Base-by-base conservation (phyloP, 164 flowering plant species). In the Vitis rotundifolia region DNA sequence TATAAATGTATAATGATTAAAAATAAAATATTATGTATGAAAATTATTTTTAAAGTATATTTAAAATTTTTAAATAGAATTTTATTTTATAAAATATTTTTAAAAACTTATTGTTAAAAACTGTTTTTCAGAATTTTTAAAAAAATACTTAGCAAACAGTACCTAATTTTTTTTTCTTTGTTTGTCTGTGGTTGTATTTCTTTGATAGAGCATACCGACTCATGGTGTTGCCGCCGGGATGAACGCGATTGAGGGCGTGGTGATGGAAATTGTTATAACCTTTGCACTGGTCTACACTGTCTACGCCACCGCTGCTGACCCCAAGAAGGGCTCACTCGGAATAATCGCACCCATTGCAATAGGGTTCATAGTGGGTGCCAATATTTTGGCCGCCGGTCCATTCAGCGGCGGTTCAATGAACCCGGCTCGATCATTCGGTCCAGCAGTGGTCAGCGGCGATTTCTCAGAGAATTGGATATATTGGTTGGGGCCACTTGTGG, bases 341-440 rank as follows among this genome's bases (percentile, higher is more conserved):
- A 87, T 79, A 11, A 78, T 89, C 37, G 93, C 93, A 0, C 93
- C 93, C 14, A 84, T 89, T 11, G 93, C 93, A 11, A 89, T 89
- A 49, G 93, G 93, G 11, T 85, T 89, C 86, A 87, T 89, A 8
- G 93, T 89, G 5, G 93, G 93, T 19, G 93, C 91, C 1, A 89
- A 89, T 82, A 89, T 89, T 52, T 68, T 89, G 1, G 93, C 91
- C 0, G 93, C 86, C 0, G 93, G 90, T 61, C 87, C 91, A n/a
- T 89, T 87, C 79, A 80, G 85, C 49, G 93, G 93, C 58, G 93
- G 87, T 5, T 89, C 93, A 4, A 89, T 89, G 91, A 89, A 89
- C 84, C 93, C 93, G 2, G 93, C 93, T 50, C 84, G 87, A 0
- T 89, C 93, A 8, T 89, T 89, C 14, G 93, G 93, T 52, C 93